Evolutionary conservation across 129 eudicot species (phyloP).

Genomic region (Kitagawia praeruptora): DNA sequence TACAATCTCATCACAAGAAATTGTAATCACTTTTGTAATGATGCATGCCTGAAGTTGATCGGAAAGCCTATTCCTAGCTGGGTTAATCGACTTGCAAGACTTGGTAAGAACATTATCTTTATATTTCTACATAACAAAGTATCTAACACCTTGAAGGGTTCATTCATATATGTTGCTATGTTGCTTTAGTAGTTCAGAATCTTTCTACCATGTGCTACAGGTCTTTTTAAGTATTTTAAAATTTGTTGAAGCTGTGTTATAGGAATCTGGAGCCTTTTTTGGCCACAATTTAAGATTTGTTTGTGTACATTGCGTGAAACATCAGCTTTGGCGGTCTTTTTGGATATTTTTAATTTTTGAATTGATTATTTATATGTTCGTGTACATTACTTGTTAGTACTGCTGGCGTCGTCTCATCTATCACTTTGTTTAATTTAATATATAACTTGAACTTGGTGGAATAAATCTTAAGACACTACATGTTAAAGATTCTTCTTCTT

Average conservation of each 20-base stretch:
- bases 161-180: background rate
- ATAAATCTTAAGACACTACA: background rate
- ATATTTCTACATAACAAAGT: background rate
- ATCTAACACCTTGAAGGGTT: background rate
- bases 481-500: background rate
- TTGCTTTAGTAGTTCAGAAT: background rate
- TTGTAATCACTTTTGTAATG: constrained; percentile 92
- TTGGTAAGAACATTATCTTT: constrained; percentile 45
- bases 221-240: background rate
- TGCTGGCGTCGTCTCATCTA: background rate
- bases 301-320: background rate
- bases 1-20: constrained; percentile 79
- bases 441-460: constrained; percentile 6
- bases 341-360: background rate
- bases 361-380: background rate
- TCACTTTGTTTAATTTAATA: background rate
- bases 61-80: constrained; percentile 78
- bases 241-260: background rate
- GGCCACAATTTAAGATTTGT: background rate
- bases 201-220: background rate
- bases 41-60: constrained; percentile 56
- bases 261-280: background rate
- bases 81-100: constrained; percentile 88
- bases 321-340: background rate
- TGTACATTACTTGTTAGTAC: background rate